These are phyloP conservation scores for Ogataea chonburiensis DNA, from an alignment of 805 yeast species.

Conservation along the genomic window DNA sequence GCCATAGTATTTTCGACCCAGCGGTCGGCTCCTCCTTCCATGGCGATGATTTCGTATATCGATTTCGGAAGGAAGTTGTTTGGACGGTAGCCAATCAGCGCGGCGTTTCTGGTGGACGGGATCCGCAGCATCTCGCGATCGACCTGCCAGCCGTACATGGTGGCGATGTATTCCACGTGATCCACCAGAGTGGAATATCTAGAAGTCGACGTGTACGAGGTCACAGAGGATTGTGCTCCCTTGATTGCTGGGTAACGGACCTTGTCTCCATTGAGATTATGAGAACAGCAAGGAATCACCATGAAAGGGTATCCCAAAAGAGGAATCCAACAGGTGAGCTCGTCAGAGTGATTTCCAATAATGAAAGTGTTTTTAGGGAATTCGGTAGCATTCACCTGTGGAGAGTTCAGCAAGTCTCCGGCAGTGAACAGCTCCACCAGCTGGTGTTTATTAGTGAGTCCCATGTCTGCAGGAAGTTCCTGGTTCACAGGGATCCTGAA, in stretches of 20 bases:
- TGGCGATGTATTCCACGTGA: conserved; percentile 71
- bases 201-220: conserved; percentile 44
- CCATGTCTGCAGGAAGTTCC: conserved; percentile 25
- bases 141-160: conserved; percentile 75
- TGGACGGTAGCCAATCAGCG: conserved; percentile 64
- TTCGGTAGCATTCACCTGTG: conserved; percentile 58
- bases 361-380: conserved; percentile 72
- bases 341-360: conserved; percentile 95
- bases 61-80: conserved; percentile 31
- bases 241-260: conserved; percentile 57
- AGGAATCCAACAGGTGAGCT: conserved; percentile 94
- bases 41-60: conserved; percentile 59
- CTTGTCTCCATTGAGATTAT: conserved; percentile 74
- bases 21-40: conserved; percentile 88
- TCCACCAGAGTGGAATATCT: conserved; percentile 85
- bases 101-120: conserved; percentile 93
- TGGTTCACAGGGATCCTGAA: conserved; percentile 49
- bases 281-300: conserved; percentile 96
- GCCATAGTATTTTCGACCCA: conserved; percentile 84
- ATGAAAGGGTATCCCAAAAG: conserved; percentile 80
- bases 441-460: conserved; percentile 35
- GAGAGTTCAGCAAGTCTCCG: conserved; percentile 48
- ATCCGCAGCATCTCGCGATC: conserved; percentile 86
- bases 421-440: conserved; percentile 57
- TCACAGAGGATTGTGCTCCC: conserved; percentile 17